Base-by-base conservation (phyloP, 139 green algal genomes). In the Tetradesmus lagerheimii region DNA sequence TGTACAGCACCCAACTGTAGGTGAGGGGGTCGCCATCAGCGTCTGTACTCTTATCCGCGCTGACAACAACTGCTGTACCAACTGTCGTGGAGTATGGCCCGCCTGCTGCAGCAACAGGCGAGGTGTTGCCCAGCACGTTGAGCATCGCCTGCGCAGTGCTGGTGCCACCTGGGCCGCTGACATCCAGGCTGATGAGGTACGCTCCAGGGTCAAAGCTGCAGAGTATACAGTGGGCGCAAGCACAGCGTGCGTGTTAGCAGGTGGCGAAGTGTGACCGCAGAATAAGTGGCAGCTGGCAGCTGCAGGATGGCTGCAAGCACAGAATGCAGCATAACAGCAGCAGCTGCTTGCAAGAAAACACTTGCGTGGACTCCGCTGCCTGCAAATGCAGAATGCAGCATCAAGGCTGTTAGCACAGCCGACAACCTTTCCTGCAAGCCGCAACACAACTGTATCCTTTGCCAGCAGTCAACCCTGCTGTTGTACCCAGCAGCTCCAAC, bases 11-110 rank as follows among this genome's bases (percentile, higher is more conserved):
- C 87, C 87, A 90, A 25, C 25, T 66, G 57, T 81, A 90, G 1
- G 35, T 80, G 14, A 90, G 77, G 18, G 76, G 50, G 53, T 90
- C 87, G 27, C 77, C 87, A 43, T 90, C 87, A 41, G 77, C 20
- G 34, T 90, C 87, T 35, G 77, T 53, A 34, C 34, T 75, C 35
- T 66, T 34, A 1, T 50, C 87, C n/a, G 50, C 87, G 35, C 38
- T 67, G 43, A 90, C n/a, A 0, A 79, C 39, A 18, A 86, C 38
- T 6, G 77, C 39, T 11, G 8, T 29, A 29, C 57, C 77, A 25
- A 74, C 31, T 34, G 35, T 83, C 6, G 87, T 35, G 8, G 57
- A 50, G 53, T 90, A 90, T 4, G 87, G 87, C 2, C 87, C 87
- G 14, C 87, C 87, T 25, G 87, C 34, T 45, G 53, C 9, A n/a